A percentile compares a stretch with the other conserved stretches of the same genome.
These are phyloP conservation scores for Catunica adiposa DNA, from an alignment of 2,329 filamentous ascomycete genomes.

Conservation along the genomic window DNA sequence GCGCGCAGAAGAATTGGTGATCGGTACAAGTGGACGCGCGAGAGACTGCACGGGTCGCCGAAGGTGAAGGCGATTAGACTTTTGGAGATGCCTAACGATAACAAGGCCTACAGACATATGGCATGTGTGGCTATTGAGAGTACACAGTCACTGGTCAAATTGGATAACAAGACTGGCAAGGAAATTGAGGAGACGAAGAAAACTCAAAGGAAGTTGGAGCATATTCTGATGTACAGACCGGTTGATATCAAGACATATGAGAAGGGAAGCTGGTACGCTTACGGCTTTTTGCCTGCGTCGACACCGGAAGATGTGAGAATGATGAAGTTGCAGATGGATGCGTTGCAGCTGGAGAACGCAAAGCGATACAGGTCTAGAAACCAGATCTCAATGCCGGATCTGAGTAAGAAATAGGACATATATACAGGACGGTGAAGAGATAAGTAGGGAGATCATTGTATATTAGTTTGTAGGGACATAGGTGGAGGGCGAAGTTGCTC, in stretches of 20 bases:
- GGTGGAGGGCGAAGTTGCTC: background rate
- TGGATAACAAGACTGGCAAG: slow-evolving; percentile 23
- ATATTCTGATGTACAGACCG: slow-evolving; percentile 42
- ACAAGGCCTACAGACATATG: slow-evolving; percentile 31
- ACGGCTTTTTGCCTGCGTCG: slow-evolving; percentile 44
- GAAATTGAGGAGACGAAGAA: slow-evolving; percentile 31
- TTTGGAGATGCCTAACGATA: slow-evolving; percentile 26
- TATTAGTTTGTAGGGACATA: slow-evolving; percentile 8
- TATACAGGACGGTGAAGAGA: background rate
- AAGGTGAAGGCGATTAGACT: slow-evolving; percentile 40
- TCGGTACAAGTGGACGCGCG: slow-evolving; percentile 37
- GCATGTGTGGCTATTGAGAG: slow-evolving; percentile 44
- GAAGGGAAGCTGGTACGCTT: slow-evolving; percentile 42
- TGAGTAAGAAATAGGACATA: background rate
- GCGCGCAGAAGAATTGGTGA: slow-evolving; percentile 31
- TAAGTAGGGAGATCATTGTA: background rate
- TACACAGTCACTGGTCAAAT: slow-evolving; percentile 35
- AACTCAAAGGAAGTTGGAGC: slow-evolving; percentile 42
- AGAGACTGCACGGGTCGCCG: slow-evolving; percentile 25
- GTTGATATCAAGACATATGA: slow-evolving; percentile 30
- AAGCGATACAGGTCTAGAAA: slow-evolving; percentile 21
- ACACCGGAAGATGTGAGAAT: slow-evolving; percentile 26
- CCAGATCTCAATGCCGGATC: background rate
- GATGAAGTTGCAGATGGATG: slow-evolving; percentile 8
- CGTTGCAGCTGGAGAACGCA: slow-evolving; percentile 16